These are phyloP conservation scores for Tuber umbilicatum DNA, from an alignment of 495 filamentous ascomycete species.

Conservation along the genomic window DNA sequence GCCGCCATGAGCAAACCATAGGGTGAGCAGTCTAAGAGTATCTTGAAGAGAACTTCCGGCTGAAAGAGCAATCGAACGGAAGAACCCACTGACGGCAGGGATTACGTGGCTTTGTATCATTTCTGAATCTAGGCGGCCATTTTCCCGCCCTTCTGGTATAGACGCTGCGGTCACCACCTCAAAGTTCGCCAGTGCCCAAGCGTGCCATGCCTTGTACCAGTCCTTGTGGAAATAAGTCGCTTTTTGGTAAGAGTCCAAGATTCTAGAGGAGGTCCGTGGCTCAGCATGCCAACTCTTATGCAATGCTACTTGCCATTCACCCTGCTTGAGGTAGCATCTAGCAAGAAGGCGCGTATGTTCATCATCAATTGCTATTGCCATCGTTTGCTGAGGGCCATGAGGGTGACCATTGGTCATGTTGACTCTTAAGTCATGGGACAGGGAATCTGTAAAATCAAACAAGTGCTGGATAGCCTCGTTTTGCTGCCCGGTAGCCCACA, in stretches of 20 bases:
- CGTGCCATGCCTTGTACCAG: slow-evolving; percentile 99
- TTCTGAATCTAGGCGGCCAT: slow-evolving; percentile 48
- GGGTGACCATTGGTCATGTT: slow-evolving; percentile 49
- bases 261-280: slow-evolving; percentile 50
- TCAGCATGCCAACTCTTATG: slow-evolving; percentile 40
- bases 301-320: slow-evolving; percentile 83
- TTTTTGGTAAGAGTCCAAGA: slow-evolving; percentile 77
- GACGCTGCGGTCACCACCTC: slow-evolving; percentile 69
- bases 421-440: slow-evolving; percentile 61
- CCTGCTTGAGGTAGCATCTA: slow-evolving; percentile 89
- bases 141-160: slow-evolving; percentile 35
- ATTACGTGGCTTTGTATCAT: slow-evolving; percentile 82
- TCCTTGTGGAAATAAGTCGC: slow-evolving; percentile 85
- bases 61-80: slow-evolving; percentile 88
- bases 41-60: slow-evolving; percentile 90
- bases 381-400: slow-evolving; percentile 49
- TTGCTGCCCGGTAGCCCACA: slow-evolving; percentile 73
- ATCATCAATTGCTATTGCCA: slow-evolving; percentile 41
- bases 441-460: slow-evolving; percentile 69
- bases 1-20: slow-evolving; percentile 94
- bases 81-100: slow-evolving; percentile 88
- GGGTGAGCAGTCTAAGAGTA: slow-evolving; percentile 79
- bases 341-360: slow-evolving; percentile 74
- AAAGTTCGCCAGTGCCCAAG: slow-evolving; percentile 98
- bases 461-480: slow-evolving; percentile 68